Evolutionary conservation across 768 basidiomycete genomes (phyloP).

Genomic region (Piloderma croceum): DNA sequence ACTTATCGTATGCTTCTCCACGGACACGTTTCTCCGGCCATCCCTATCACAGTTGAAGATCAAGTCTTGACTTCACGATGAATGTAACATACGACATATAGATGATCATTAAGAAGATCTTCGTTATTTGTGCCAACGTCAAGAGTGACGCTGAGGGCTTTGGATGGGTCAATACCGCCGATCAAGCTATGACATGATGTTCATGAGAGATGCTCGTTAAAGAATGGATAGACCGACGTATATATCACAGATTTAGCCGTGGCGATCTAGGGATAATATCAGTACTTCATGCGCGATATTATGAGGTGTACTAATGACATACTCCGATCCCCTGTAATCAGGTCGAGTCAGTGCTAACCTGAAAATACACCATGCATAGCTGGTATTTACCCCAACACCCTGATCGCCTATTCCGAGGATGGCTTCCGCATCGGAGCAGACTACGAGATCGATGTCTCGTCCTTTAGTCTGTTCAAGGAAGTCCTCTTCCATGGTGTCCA

Average conservation of each 20-base stretch:
- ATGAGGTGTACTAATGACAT: constrained; percentile 10
- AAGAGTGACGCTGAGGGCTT: constrained; percentile 52
- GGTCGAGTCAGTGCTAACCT: constrained; percentile 20
- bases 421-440: constrained; percentile 80
- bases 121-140: constrained; percentile 80
- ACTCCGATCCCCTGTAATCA: constrained; percentile 45
- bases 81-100: constrained; percentile 62
- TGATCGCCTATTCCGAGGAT: constrained; percentile 77
- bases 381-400: constrained; percentile 68
- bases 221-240: constrained; percentile 34
- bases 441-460: constrained; percentile 67
- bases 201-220: not conserved
- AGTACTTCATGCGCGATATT: not conserved
- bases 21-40: constrained; percentile 66
- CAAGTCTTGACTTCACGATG: too few relatives aligned
- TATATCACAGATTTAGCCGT: constrained; percentile 77
- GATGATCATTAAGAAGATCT: constrained; percentile 50
- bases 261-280: constrained; percentile 46
- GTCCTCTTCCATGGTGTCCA: constrained; percentile 68
- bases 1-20: constrained; percentile 70
- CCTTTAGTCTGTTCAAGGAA: constrained; percentile 63
- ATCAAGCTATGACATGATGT: constrained; percentile 39
- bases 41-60: constrained; percentile 43
- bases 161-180: constrained; percentile 59
- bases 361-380: constrained; percentile 13